phyloP scores from a whole-genome alignment of 1,139 yeast genomes.

The Yamadazyma buinensis region DNA sequence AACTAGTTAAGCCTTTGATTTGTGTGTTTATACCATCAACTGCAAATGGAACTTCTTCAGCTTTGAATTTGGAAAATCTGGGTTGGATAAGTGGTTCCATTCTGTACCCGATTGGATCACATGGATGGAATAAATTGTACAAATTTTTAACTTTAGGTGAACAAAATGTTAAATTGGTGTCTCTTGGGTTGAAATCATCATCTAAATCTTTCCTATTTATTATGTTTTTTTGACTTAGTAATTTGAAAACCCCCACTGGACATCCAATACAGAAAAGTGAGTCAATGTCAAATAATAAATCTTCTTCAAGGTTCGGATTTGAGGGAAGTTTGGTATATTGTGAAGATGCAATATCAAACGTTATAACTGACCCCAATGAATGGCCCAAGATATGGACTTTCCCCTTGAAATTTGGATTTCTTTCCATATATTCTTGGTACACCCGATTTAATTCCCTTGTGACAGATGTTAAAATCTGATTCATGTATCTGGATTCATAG shows the following conservation, averaged over 20 bases:
- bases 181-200: constrained; percentile 17
- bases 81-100: constrained; percentile 74
- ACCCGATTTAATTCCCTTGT: constrained; percentile 67
- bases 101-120: constrained; percentile 87
- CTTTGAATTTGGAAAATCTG: constrained; percentile 51
- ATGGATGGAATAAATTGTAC: constrained; percentile 80
- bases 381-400: constrained; percentile 84
- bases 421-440: constrained; percentile 52
- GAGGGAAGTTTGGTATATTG: constrained; percentile 41
- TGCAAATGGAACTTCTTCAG: constrained; percentile 59
- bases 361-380: constrained; percentile 84
- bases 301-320: constrained; percentile 21
- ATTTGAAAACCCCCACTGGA: constrained; percentile 83
- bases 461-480: constrained; percentile 63
- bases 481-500: constrained; percentile 71
- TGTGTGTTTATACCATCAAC: constrained; percentile 44
- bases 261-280: constrained; percentile 83
- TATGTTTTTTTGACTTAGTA: constrained; percentile 58
- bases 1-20: constrained; percentile 34
- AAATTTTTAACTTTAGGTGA: constrained; percentile 57
- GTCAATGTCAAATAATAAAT: constrained; percentile 65
- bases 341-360: constrained; percentile 66
- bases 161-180: constrained; percentile 11
- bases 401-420: constrained; percentile 76
- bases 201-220: constrained; percentile 30